Evolutionary conservation across 331 rosid genomes (phyloP).

Genomic region (Acacia pycnantha): DNA sequence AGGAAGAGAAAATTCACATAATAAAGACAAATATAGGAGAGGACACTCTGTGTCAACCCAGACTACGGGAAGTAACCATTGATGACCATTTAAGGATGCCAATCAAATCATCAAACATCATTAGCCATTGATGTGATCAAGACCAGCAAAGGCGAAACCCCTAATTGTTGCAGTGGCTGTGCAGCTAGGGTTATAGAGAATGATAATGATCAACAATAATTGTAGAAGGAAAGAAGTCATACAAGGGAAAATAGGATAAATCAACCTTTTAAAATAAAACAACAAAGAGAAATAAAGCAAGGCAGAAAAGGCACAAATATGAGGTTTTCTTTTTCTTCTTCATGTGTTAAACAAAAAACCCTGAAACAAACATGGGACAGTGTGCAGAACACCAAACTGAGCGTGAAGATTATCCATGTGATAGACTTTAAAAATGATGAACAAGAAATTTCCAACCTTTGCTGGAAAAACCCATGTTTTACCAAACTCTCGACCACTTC

Average conservation of each 20-base stretch:
- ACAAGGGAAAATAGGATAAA: not conserved
- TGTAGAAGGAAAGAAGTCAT: not conserved
- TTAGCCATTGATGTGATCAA: not conserved
- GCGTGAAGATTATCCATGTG: not conserved
- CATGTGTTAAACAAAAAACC: not conserved
- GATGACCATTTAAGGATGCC: not conserved
- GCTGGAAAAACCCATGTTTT: not conserved
- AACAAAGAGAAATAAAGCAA: not conserved
- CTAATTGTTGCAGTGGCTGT: not conserved
- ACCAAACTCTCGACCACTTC: not conserved
- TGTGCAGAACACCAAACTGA: not conserved
- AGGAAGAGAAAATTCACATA: not conserved
- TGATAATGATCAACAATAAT: not conserved
- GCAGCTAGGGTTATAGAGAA: not conserved
- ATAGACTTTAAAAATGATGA: not conserved
- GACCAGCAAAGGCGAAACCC: not conserved
- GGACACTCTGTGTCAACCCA: not conserved
- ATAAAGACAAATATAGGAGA: not conserved
- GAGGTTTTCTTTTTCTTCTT: not conserved
- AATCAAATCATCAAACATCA: not conserved
- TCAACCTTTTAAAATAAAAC: not conserved
- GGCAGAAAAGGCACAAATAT: not conserved
- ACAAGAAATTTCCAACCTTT: not conserved
- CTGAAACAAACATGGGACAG: not conserved
- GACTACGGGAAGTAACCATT: not conserved